These are phyloP conservation scores for Clathrus columnatus DNA, from an alignment of 768 basidiomycete species.

Conservation along the genomic window DNA sequence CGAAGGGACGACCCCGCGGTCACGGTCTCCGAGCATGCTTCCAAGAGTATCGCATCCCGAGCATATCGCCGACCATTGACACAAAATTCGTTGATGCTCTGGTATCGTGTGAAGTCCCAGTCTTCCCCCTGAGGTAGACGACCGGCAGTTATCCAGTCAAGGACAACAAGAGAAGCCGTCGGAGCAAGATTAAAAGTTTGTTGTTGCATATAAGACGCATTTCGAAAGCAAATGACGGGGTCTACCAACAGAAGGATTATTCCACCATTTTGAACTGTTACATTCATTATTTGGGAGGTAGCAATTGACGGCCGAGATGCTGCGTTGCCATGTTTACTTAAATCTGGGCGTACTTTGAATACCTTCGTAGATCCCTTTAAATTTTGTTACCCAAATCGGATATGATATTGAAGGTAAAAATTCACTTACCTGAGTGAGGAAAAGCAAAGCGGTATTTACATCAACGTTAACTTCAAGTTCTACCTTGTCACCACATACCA, in stretches of 20 bases:
- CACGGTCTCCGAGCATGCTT: slow-evolving; percentile 21
- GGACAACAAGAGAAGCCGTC: slow-evolving; percentile 56
- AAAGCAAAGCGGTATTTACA: slow-evolving; percentile 46
- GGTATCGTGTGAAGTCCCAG: slow-evolving; percentile 82
- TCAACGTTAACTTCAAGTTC: slow-evolving; percentile 54
- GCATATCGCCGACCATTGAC: slow-evolving; percentile 56
- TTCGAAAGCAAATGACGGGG: slow-evolving; percentile 86
- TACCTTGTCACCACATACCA: slow-evolving; percentile 79
- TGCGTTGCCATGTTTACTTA: background rate
- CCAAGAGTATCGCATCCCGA: slow-evolving; percentile 71
- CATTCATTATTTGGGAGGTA: slow-evolving; percentile 60
- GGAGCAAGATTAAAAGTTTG: slow-evolving; percentile 67
- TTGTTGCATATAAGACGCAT: slow-evolving; percentile 72
- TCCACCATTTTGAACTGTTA: slow-evolving; percentile 41
- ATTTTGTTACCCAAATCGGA: background rate
- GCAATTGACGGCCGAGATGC: background rate
- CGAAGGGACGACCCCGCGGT: slow-evolving; percentile 16
- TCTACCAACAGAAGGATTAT: slow-evolving; percentile 80
- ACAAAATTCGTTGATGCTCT: slow-evolving; percentile 78
- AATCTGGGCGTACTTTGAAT: slow-evolving; percentile 69
- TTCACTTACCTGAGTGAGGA: slow-evolving; percentile 75
- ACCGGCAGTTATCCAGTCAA: slow-evolving; percentile 93
- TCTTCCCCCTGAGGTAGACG: slow-evolving; percentile 76
- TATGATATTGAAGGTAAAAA: slow-evolving; percentile 7
- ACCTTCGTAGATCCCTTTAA: slow-evolving; percentile 87